Base-by-base conservation (phyloP, 306 rosid genomes). In the Neltuma alba region DNA sequence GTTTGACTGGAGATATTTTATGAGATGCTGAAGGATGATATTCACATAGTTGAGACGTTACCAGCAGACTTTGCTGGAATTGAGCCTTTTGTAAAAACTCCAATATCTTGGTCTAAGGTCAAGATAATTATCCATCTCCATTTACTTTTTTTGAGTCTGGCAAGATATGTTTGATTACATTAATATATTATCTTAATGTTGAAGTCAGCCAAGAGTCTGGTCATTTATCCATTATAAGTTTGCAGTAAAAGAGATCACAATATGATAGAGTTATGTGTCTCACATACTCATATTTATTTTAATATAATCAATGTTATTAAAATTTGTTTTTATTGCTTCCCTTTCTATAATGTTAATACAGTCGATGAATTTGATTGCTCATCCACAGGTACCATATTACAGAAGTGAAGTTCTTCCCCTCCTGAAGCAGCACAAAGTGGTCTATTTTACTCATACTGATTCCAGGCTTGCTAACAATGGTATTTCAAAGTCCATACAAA, bases 31-130 rank as follows among this genome's bases (percentile, higher is more conserved):
- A 92, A 83, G 87, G 90, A 93, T 75, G 98, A 93, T 80, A 70
- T 95, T 85, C 93, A 89, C 88, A 84, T 95, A 85, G 92, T 91
- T 34, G 99, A 95, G 90, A 77, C 79, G 61, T 85, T 95, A 80
- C 97, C 98, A 52, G 81, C 89, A 62, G 86, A 84, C 76, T 90
- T 78, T 87, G 89, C 96, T 27, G 91, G 91, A 80, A 70, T 85
- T 18, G 93, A 89, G 84, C 98, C 93, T 52, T 88, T 90, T 86
- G 64, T 87, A 69, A 95, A 93, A 85, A 87, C 99, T 79, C 98
- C 92, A 66, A 88, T 95, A 81, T 95, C 98, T 75, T 95, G 98
- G 98, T 95, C 99, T 50, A 91, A 95, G 96, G 99, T 95, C 52
- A 44, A 33, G 54, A 57, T 72, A 83, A 67, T 28, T 66, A 38